Base-by-base conservation (phyloP, 164 flowering plant species). In the Pachysandra terminalis region DNA sequence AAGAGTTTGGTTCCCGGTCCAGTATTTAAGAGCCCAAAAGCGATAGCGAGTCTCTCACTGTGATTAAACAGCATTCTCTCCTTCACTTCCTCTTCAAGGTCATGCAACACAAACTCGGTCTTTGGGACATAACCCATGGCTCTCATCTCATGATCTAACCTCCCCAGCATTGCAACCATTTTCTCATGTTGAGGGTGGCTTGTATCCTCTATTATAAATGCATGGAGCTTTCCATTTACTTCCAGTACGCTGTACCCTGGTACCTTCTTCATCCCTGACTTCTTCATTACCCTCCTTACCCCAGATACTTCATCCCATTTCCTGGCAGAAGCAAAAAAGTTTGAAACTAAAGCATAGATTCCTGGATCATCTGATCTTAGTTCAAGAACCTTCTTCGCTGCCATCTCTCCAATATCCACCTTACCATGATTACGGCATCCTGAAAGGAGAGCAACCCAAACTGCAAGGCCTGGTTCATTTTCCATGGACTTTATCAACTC, bases 221-320 rank as follows among this genome's bases (percentile, higher is more conserved):
- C 78, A 49, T 80, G 80, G 10, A 82, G 79, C 72, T 73, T 74
- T n/a, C 90, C 87, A 56, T 81, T 78, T 27, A 82, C 80, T 67
- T 86, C 87, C 64, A 81, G 79, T 28, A 64, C 76, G 66, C 90
- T 84, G 63, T 69, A 75, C 32, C 90, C 86, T 8, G 90, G 87
- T 2, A 78, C 68, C 73, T 86, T 86, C 82, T 76, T 81, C 66
- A 60, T 70, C 40, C 82, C 81, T 37, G 70, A 40, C 26, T 65
- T 56, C 73, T 75, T 86, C 86, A 86, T 86, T 19, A 64, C 54
- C 55, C 71, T 81, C 71, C 86, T 77, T 15, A 81, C 73, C 54
- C 49, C 56, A 63, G 87, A 82, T 48, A 84, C 86, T 66, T 80
- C 81, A 56, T 75, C 74, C 87, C 90, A 86, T 67, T 65, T 81